These are phyloP conservation scores for Pleurotus tuber-regium DNA, from an alignment of 768 basidiomycete genomes.

Conservation along the genomic window DNA sequence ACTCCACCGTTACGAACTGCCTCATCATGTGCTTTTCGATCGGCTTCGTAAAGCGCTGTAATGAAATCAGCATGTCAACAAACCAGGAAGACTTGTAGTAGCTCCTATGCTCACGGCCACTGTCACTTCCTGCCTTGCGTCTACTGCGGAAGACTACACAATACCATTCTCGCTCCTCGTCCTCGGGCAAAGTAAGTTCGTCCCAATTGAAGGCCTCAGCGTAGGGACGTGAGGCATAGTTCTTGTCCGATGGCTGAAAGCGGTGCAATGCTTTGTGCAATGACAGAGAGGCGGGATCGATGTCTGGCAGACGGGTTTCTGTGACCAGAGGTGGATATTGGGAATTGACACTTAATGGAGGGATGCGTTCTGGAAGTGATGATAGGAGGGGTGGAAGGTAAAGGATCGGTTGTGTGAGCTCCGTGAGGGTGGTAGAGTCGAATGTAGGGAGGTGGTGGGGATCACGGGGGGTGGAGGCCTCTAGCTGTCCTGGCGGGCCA, in stretches of 20 bases:
- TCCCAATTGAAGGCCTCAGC: slow-evolving; percentile 86
- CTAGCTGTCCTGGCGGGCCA: background rate
- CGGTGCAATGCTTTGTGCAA: slow-evolving; percentile 83
- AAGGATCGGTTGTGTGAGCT: slow-evolving; percentile 51
- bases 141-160: slow-evolving; percentile 86
- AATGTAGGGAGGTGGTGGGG: slow-evolving; percentile 60
- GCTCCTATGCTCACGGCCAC: slow-evolving; percentile 45
- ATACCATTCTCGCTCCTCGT: slow-evolving; percentile 87
- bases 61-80: slow-evolving; percentile 1
- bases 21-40: slow-evolving; percentile 88
- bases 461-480: slow-evolving; percentile 28
- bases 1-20: slow-evolving; percentile 86
- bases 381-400: slow-evolving; percentile 88
- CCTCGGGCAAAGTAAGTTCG: slow-evolving; percentile 60
- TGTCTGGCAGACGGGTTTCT: slow-evolving; percentile 75
- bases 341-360: slow-evolving; percentile 23
- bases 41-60: slow-evolving; percentile 81
- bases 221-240: slow-evolving; percentile 69
- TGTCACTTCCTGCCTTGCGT: slow-evolving; percentile 69
- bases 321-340: slow-evolving; percentile 53
- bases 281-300: slow-evolving; percentile 81
- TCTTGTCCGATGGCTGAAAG: slow-evolving; percentile 57
- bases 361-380: slow-evolving; percentile 53
- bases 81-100: background rate
- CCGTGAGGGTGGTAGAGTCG: slow-evolving; percentile 30